Evolutionary conservation across 23 red algal species (phyloP), one percentile per base, ranked within the genome.

Genomic region (Gracilaria gracilis): DNA sequence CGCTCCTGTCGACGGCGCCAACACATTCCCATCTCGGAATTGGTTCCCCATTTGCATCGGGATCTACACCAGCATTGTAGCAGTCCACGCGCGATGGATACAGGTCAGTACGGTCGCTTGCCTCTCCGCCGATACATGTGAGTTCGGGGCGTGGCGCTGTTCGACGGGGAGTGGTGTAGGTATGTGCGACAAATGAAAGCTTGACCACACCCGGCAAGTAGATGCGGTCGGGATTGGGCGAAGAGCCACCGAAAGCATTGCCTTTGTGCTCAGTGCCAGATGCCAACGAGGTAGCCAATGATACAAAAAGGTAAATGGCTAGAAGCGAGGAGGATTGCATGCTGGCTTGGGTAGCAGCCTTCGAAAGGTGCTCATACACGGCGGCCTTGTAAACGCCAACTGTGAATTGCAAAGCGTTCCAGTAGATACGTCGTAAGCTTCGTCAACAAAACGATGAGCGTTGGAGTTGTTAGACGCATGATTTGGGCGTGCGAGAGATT

Each of bases 41-140:
- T n/a, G 38, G 25, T 57, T 46, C 19, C 2, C 39, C 38, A 32
- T 42, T 28, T 1, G 57, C 46, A 35, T 19, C 44, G 33, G 28
- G 55, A 36, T 81, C 74, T 33, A 66, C 71, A n/a, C 86, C 74
- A 20, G 32, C 62, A 57, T 90, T 90, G 57, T 81, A 80, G 74
- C 86, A 90, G 57, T 90, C 86, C 20, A 90, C 86, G 57, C 74
- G 74, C 32, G 24, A 37, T 25, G 86, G 86, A 27, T 72, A 69
- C 0, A 64, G 73, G 7, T 80, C 86, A 31, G 34, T 42, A 3
- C 32, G 69, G 27, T 42, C 39, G 31, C n/a, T 35, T 12, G 86
- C 86, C 36, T 31, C 38, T 17, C 86, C 86, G 8, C 86, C 86
- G 61, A 81, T 20, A 57, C 86, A 90, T n/a, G 40, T 16, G 16